Conservation (phyloP, 106 monocot genomes). For the Hemerocallis citrina region DNA sequence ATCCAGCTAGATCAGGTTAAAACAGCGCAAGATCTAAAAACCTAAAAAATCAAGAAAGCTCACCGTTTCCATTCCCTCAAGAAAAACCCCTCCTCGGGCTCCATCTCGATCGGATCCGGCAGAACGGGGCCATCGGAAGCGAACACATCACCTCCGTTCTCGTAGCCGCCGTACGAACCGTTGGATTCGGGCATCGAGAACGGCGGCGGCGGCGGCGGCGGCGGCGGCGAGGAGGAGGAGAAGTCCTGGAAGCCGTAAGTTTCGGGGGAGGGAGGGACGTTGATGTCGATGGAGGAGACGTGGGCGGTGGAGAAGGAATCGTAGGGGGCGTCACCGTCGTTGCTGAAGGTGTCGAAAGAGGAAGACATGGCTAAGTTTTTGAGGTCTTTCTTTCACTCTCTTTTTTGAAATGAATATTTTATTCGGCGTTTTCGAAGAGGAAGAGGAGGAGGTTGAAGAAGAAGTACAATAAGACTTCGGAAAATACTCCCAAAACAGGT, state of each 20-base stretch:
- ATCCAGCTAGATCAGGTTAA: not conserved
- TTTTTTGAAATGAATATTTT: too few species aligned
- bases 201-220: slow-evolving; percentile 10
- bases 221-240: slow-evolving; percentile 7
- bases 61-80: slow-evolving; percentile 20
- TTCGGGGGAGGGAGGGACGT: slow-evolving; percentile 11
- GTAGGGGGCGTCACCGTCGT: slow-evolving; percentile 1
- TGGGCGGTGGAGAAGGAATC: not conserved
- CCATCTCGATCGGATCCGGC: slow-evolving; percentile 9
- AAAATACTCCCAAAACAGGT: too few species aligned
- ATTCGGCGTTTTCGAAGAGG: too few species aligned
- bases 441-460: too few species aligned
- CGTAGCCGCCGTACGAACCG: slow-evolving; percentile 3
- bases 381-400: too few species aligned
- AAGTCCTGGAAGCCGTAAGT: slow-evolving; percentile 11
- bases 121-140: slow-evolving; percentile 6
- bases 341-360: slow-evolving; percentile 10
- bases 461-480: too few species aligned
- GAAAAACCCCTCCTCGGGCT: slow-evolving; percentile 18
- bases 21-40: not conserved
- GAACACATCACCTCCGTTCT: slow-evolving; percentile 2
- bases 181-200: slow-evolving; percentile 15
- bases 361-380: not conserved
- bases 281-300: not conserved
- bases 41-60: not conserved